Percentiles rank a stretch among this genome's conserved stretches.
Evolutionary conservation across 768 basidiomycete genomes (phyloP).

Genomic region (Lactifluus subvellereus): DNA sequence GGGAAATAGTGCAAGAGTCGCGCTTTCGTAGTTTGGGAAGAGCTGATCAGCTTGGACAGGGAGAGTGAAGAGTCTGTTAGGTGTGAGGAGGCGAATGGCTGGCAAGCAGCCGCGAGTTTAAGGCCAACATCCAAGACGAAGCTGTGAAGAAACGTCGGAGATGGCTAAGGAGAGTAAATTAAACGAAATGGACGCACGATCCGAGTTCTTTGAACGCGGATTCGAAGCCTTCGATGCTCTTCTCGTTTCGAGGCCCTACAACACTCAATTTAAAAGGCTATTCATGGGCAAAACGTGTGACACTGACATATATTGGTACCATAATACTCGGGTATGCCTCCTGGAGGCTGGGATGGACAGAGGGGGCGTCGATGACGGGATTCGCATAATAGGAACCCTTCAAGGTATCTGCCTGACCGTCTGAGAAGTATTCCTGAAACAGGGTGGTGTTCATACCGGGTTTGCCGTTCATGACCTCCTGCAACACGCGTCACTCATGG

Average conservation of each 20-base stretch:
- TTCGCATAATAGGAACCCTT: slow-evolving; percentile 97
- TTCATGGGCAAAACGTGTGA: not conserved
- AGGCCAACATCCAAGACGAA: slow-evolving; percentile 81
- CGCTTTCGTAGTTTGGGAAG: slow-evolving; percentile 83
- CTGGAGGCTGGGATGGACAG: slow-evolving; percentile 52
- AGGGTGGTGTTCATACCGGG: slow-evolving; percentile 43
- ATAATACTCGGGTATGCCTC: slow-evolving; percentile 75
- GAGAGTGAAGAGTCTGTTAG: slow-evolving; percentile 62
- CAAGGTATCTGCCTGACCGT: slow-evolving; percentile 50
- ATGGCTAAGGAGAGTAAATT: not conserved
- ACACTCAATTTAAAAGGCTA: not conserved
- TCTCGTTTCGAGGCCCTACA: slow-evolving; percentile 56
- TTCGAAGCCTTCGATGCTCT: slow-evolving; percentile 70
- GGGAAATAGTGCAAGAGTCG: slow-evolving; percentile 97
- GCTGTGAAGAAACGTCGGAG: slow-evolving; percentile 33
- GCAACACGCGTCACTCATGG: slow-evolving; percentile 4
- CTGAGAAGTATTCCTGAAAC: not conserved
- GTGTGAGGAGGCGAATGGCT: slow-evolving; percentile 74
- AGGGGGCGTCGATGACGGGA: slow-evolving; percentile 60
- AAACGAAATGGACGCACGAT: slow-evolving; percentile 35
- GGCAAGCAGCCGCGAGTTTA: slow-evolving; percentile 79
- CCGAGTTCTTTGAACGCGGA: slow-evolving; percentile 85
- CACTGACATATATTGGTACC: slow-evolving; percentile 76
- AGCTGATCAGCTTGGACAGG: slow-evolving; percentile 62
- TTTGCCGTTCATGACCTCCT: slow-evolving; percentile 96